Evolutionary conservation across 805 yeast genomes (phyloP), one percentile per base, ranked within the genome.

Genomic region (Metschnikowia vanudenii): DNA sequence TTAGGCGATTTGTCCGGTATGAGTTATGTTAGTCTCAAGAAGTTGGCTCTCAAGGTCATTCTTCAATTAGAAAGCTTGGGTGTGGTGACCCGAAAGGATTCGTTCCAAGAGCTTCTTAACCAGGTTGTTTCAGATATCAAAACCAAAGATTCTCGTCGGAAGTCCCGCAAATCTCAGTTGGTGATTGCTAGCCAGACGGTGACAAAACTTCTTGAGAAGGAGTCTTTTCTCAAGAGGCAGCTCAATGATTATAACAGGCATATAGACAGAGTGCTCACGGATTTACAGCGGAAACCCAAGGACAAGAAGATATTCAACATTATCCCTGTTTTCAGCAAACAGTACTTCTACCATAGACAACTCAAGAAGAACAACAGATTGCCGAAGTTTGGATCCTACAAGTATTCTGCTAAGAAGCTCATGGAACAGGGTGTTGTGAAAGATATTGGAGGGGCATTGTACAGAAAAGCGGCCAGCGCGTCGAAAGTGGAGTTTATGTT

Each of bases 41-140:
- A 80, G 50, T 67, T 80, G 55, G 84, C 96, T 0, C 67, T 94
- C 30, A 90, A 85, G 55, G 77, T 84, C 47, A 76, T 92, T 2
- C 69, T 90, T 43, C 88, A 88, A 56, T 68, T 94, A 41, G 97
- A 92, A 59, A 62, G 74, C 1, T 65, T 79, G 60, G 90, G 88
- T 1, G 65, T 74, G 33, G 74, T 91, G 8, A 72, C 84, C 2
- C 75, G 96, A 48, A 69, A 75, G 28, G 80, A 88, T 59, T 81
- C 85, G 16, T 88, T 82, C 63, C 98, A 94, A 61, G 82, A 79
- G 18, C 60, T 94, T 12, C 66, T 94, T 48, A 89, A 90, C 58
- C 88, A 87, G 52, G 84, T 94, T 51, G 96, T 97, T 0, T 67
- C 76, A 44, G 97, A 92, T 52, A 88, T 94, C 52, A 71, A 67